phyloP scores from a whole-genome alignment of 1,284 basidiomycete species.

The Tetrapyrgos nigripes region DNA sequence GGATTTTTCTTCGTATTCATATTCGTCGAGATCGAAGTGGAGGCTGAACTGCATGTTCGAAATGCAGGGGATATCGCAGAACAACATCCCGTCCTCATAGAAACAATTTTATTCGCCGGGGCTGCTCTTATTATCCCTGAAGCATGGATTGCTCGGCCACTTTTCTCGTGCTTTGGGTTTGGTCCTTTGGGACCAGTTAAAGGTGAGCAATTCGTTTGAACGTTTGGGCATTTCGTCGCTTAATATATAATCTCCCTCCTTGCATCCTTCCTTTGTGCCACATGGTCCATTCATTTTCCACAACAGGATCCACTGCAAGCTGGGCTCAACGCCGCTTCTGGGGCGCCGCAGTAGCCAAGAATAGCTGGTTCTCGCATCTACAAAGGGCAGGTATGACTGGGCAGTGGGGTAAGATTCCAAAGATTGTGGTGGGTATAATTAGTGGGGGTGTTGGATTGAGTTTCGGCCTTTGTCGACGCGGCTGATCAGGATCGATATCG shows the following conservation, averaged over 20 bases:
- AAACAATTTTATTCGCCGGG: slow-evolving; percentile 19
- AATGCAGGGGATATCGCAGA: slow-evolving; percentile 32
- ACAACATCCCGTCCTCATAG: slow-evolving; percentile 29
- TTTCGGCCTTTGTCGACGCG: too few relatives aligned
- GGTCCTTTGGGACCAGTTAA: slow-evolving; percentile 31
- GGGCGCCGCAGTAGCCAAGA: slow-evolving; percentile 23
- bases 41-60: not conserved
- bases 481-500: too few relatives aligned
- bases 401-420: not conserved
- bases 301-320: slow-evolving; percentile 28
- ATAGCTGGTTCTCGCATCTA: slow-evolving; percentile 33
- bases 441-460: too few relatives aligned
- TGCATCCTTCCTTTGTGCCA: too few relatives aligned
- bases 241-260: too few relatives aligned
- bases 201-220: slow-evolving; percentile 21
- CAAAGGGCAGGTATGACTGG: slow-evolving; percentile 29
- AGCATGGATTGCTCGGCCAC: slow-evolving; percentile 24
- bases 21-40: slow-evolving; percentile 11
- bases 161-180: slow-evolving; percentile 31
- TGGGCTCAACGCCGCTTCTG: slow-evolving; percentile 34
- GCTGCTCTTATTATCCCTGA: slow-evolving; percentile 24
- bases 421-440: not conserved
- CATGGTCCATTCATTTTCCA: not conserved
- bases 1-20: not conserved
- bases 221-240: not conserved